Percentiles rank a stretch among this genome's conserved stretches.
These are phyloP conservation scores for Barnettozyma vustinii DNA, from an alignment of 805 yeast species.

Conservation along the genomic window DNA sequence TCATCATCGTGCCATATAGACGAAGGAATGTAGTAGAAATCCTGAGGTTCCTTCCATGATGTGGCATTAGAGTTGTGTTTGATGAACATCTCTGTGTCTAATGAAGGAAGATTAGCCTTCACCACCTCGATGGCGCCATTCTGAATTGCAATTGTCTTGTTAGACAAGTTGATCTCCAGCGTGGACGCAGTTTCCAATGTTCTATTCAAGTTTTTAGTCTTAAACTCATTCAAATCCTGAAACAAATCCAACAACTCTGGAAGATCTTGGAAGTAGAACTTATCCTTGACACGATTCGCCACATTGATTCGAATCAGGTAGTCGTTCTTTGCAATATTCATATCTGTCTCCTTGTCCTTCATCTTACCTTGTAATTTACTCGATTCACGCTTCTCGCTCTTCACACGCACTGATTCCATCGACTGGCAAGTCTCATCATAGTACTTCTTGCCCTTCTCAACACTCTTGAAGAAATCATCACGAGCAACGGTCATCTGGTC, in stretches of 20 bases:
- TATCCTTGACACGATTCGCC: conserved; percentile 89
- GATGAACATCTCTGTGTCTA: conserved; percentile 87
- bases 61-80: conserved; percentile 61
- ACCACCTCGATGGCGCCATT: conserved; percentile 50
- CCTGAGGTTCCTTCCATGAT: conserved; percentile 82
- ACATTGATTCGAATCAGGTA: conserved; percentile 76
- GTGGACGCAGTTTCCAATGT: conserved; percentile 55
- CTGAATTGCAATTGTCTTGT: conserved; percentile 37
- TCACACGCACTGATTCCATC: conserved; percentile 77
- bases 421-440: conserved; percentile 77
- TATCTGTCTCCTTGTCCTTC: conserved; percentile 61
- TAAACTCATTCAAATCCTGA: conserved; percentile 78
- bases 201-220: conserved; percentile 66
- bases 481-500: conserved; percentile 45
- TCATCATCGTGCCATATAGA: conserved; percentile 98
- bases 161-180: conserved; percentile 53
- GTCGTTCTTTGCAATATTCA: conserved; percentile 84
- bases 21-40: conserved; percentile 80
- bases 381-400: conserved; percentile 57
- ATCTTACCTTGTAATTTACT: conserved; percentile 42
- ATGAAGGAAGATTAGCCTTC: conserved; percentile 60
- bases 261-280: conserved; percentile 84
- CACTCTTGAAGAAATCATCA: conserved; percentile 27
- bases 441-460: conserved; percentile 46
- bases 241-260: conserved; percentile 84